phyloP scores from a whole-genome alignment of 2,329 filamentous ascomycete species.

The Talaromyces islandicus region DNA sequence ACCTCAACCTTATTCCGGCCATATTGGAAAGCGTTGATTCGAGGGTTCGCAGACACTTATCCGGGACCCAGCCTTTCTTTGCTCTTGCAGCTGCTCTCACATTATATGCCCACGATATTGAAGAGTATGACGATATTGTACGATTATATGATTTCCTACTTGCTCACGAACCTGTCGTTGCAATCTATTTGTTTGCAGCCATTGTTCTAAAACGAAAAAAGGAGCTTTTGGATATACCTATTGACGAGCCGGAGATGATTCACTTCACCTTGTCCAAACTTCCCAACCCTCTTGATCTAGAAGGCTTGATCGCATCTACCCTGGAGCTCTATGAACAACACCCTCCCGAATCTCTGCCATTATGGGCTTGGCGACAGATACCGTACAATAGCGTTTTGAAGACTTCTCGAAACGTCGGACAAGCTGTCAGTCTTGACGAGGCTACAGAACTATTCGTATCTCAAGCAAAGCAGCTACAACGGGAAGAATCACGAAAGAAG shows the following conservation, averaged over 20 bases:
- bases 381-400: slow-evolving; percentile 77
- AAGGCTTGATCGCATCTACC: slow-evolving; percentile 65
- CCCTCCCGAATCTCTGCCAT: slow-evolving; percentile 65
- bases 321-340: slow-evolving; percentile 56
- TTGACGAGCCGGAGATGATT: slow-evolving; percentile 85
- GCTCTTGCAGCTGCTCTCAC: slow-evolving; percentile 90
- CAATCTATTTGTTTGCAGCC: slow-evolving; percentile 85
- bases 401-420: slow-evolving; percentile 58
- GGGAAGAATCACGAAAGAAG: slow-evolving; percentile 55
- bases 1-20: slow-evolving; percentile 80
- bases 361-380: slow-evolving; percentile 62
- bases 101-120: slow-evolving; percentile 93
- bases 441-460: slow-evolving; percentile 62
- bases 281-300: slow-evolving; percentile 72
- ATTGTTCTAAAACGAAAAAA: slow-evolving; percentile 74
- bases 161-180: slow-evolving; percentile 78
- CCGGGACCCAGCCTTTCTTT: slow-evolving; percentile 78
- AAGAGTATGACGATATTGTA: slow-evolving; percentile 80
- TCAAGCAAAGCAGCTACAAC: slow-evolving; percentile 67
- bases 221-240: slow-evolving; percentile 78
- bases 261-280: slow-evolving; percentile 83
- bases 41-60: slow-evolving; percentile 67
- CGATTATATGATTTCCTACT: slow-evolving; percentile 89
- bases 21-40: slow-evolving; percentile 70
- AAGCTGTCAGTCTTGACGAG: slow-evolving; percentile 54